These are phyloP conservation scores for Pelargonium nanum DNA, from an alignment of 345 rosid genomes.

Conservation along the genomic window DNA sequence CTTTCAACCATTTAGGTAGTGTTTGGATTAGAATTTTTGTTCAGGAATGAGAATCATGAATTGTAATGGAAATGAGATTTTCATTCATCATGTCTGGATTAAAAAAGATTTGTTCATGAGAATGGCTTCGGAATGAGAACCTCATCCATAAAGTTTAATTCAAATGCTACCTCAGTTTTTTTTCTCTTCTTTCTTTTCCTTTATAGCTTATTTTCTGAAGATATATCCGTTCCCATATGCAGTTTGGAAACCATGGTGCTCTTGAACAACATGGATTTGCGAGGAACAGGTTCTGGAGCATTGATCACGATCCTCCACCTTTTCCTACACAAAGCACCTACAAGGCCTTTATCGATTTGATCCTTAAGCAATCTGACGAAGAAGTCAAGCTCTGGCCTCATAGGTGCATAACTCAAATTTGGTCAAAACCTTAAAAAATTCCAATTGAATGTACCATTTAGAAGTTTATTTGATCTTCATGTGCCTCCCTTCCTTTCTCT, in stretches of 20 bases:
- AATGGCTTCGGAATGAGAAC: too few relatives aligned
- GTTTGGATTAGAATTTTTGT: too few relatives aligned
- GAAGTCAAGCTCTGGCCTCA: constrained; percentile 81
- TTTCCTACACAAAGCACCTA: constrained; percentile 38
- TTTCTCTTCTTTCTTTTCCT: constrained; percentile 12
- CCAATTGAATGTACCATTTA: not conserved
- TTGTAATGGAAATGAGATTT: too few relatives aligned
- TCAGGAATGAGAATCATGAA: too few relatives aligned
- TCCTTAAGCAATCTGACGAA: constrained; percentile 70
- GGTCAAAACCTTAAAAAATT: too few relatives aligned
- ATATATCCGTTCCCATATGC: constrained; percentile 12
- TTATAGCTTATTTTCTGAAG: constrained; percentile 3
- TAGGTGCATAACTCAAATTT: constrained; percentile 35
- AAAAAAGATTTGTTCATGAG: too few relatives aligned
- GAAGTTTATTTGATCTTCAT: not conserved
- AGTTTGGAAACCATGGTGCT: constrained; percentile 61
- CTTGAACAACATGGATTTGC: constrained; percentile 91
- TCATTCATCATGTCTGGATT: too few relatives aligned
- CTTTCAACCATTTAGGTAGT: not conserved
- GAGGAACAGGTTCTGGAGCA: constrained; percentile 76
- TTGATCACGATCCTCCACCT: constrained; percentile 66
- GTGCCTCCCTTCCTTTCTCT: not conserved
- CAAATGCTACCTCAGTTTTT: constrained; percentile 12
- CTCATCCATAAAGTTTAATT: too few relatives aligned
- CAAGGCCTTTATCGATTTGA: constrained; percentile 57